Percentiles rank a stretch among this genome's conserved stretches.
Conservation (phyloP, 129 eudicot species). For the Heracleum sosnowskyi region DNA sequence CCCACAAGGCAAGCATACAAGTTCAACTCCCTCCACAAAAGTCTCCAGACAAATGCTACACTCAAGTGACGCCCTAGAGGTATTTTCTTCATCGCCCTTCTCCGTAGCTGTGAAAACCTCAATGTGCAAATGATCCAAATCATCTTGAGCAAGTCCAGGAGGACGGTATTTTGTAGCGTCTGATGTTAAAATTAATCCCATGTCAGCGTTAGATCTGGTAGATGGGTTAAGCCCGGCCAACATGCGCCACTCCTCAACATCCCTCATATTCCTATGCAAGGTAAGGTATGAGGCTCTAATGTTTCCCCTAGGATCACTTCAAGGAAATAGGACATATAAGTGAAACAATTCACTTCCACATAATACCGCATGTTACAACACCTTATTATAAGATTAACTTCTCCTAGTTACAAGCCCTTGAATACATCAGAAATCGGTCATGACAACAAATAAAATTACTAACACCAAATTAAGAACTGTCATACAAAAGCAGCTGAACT, state of each 20-base stretch:
- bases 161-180: conserved; percentile 32
- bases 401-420: background rate
- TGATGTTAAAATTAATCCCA: background rate
- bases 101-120: conserved; percentile 27
- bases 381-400: background rate
- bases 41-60: conserved; percentile 90
- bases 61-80: conserved; percentile 37
- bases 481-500: background rate
- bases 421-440: background rate
- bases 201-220: background rate
- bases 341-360: background rate
- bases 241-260: conserved; percentile 28
- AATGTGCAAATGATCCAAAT: conserved; percentile 25
- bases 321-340: background rate
- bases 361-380: background rate
- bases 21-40: conserved; percentile 54
- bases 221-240: conserved; percentile 16
- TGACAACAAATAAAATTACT: background rate
- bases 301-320: conserved; percentile 28
- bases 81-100: conserved; percentile 4
- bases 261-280: conserved; percentile 26
- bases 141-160: conserved; percentile 47
- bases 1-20: conserved; percentile 49
- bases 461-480: background rate
- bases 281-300: conserved; percentile 21